Evolutionary conservation across 257 asterid genomes (phyloP), one percentile per base, ranked within the genome.

Genomic region (Ligustrum vulgare): DNA sequence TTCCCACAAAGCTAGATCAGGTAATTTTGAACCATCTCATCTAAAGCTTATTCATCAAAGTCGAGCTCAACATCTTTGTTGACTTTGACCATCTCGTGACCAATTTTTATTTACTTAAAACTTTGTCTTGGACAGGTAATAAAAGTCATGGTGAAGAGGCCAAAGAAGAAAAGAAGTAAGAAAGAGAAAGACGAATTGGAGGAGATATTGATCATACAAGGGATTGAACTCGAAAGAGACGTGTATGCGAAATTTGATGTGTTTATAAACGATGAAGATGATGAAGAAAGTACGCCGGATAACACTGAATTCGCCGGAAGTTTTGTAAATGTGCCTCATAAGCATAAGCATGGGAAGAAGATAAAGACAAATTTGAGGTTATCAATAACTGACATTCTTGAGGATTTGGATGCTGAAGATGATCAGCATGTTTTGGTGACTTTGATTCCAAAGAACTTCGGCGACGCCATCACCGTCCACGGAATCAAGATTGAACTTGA

Each of bases 251-350:
- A 89, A 83, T 90, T 90, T 63, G 96, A 90, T 31, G 92, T 90
- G 6, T 83, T 80, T 18, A 80, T 90, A 13, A 90, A 90, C 69
- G 94, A 89, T 20, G 96, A 90, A 47, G 94, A 90, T 6, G 94
- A 86, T 10, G 90, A 67, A 54, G 25, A 66, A 39, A 82, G 77
- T 28, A 84, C 88, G 49, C 79, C 77, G 49, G 88, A 78, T 5
- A 84, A 88, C 69, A 81, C 94, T 0, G 96, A 90, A 74, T 90
- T 85, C 31, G 89, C 86, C 5, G 96, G 96, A 0, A 90, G 96
- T 67, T 90, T 88, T 12, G 96, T 87, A 67, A 88, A 87, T 23
- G 90, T 90, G 71, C 90, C 96, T 22, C 96, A 88, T 32, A 87
- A 81, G 75, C 88, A 85, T 33, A 84, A 87, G n/a, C 37, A 70